Percentiles rank a stretch among this genome's conserved stretches.
These are phyloP conservation scores for Yamadazyma atlantica DNA, from an alignment of 1,139 yeast species.

Conservation along the genomic window DNA sequence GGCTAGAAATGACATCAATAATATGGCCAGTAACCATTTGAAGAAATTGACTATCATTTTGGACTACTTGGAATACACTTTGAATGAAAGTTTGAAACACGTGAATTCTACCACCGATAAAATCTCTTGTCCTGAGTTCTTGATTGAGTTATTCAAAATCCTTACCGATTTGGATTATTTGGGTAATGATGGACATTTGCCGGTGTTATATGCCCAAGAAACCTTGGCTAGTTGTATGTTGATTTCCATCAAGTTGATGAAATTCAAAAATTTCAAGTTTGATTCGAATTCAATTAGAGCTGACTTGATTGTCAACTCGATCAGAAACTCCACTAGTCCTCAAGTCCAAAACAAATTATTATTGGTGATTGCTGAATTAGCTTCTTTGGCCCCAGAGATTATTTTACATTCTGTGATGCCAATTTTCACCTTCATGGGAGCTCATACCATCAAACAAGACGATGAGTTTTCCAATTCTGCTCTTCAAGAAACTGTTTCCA, in stretches of 20 bases:
- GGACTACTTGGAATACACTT: slow-evolving; percentile 67
- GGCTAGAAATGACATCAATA: slow-evolving; percentile 68
- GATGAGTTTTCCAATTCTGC: slow-evolving; percentile 93
- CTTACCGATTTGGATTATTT: slow-evolving; percentile 84
- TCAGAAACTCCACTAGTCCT: slow-evolving; percentile 85
- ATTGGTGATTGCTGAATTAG: slow-evolving; percentile 83
- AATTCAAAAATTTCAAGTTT: slow-evolving; percentile 28
- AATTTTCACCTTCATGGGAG: slow-evolving; percentile 98
- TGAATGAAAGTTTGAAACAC: slow-evolving; percentile 20
- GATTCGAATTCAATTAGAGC: slow-evolving; percentile 80
- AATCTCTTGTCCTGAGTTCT: slow-evolving; percentile 47
- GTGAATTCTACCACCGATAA: slow-evolving; percentile 9
- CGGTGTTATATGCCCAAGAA: slow-evolving; percentile 89
- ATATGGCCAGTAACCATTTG: slow-evolving; percentile 74
- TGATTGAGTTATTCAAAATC: slow-evolving; percentile 62
- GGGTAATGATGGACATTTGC: slow-evolving; percentile 88
- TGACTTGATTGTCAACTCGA: slow-evolving; percentile 86
- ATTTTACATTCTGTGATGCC: slow-evolving; percentile 98
- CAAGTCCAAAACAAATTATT: slow-evolving; percentile 90
- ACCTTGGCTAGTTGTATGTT: slow-evolving; percentile 85
- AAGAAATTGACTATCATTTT: slow-evolving; percentile 75
- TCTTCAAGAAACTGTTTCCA: slow-evolving; percentile 85
- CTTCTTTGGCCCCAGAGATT: slow-evolving; percentile 85
- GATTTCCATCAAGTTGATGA: slow-evolving; percentile 59
- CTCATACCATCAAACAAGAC: slow-evolving; percentile 94